Base-by-base conservation (phyloP, 2,329 filamentous ascomycete genomes). In the Colletotrichum theobromicola region DNA sequence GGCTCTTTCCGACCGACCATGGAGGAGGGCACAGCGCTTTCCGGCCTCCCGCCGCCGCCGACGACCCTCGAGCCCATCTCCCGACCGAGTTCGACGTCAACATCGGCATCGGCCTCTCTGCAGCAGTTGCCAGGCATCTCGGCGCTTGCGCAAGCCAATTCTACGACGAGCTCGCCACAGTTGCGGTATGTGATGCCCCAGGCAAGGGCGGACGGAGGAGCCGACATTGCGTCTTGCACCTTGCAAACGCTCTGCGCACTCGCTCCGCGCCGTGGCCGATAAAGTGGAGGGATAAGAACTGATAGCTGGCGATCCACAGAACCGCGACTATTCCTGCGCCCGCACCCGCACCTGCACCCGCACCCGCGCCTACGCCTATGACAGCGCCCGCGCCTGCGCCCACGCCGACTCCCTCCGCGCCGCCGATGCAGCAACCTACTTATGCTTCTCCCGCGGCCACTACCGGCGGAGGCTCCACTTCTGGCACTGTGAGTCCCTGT, bases 81-180 rank as follows among this genome's bases (percentile, higher is more conserved):
- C 34, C 84, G 86, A 77, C 87, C 87, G 26, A 86, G 84, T 77
- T 88, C 88, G 35, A 86, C 86, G 4, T 88, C 89, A 5, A 87
- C 87, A 30, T 72, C 72, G 7, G 72, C 83, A 21, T 72, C 72
- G 10, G 72, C 83, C 21, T 86, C 87, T 18, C 80, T 85, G 71
- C 83, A 84, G 18, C 88, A 90, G 55, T 80, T 90, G 50, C 84
- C 88, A 10, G 85, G 84, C 37, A 86, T 90, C 35, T 83, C 86
- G 15, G 82, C 86, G 5, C 81, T 90, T 60, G 86, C 87, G 46
- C 81, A 85, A 30, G 85, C 81, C 57, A 84, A 82, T 75, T 83
- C 83, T 32, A 80, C 83, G 21, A 81, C 82, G 13, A 84, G 80
- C 77, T 84, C 87, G 67, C 85, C 87, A 57, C 88, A 88, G 77